A percentile compares a stretch with the other conserved stretches of the same genome.
These are phyloP conservation scores for Rhododendron henanense DNA, from an alignment of 148 eudicot species.

Conservation along the genomic window DNA sequence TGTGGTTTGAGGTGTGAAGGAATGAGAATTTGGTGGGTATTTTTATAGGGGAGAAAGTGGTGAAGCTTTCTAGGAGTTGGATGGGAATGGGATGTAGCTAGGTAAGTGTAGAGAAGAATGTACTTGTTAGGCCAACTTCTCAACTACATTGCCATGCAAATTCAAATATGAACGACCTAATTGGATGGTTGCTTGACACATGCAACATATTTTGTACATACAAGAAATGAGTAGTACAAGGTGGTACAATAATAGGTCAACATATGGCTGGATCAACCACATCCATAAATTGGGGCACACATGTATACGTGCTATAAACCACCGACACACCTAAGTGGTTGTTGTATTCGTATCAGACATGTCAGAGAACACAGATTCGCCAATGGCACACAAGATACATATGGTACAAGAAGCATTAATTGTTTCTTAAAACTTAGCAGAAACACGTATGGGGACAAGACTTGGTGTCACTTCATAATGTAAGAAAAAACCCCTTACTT, in stretches of 20 bases:
- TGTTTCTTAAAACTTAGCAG: too few relatives aligned
- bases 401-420: too few relatives aligned
- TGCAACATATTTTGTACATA: not conserved
- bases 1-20: not conserved
- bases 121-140: conserved; percentile 19
- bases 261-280: too few relatives aligned
- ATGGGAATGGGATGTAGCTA: conserved; percentile 5
- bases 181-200: not conserved
- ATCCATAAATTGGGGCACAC: not conserved
- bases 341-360: too few relatives aligned
- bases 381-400: too few relatives aligned
- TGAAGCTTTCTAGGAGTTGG: not conserved
- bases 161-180: not conserved
- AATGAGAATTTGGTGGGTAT: not conserved
- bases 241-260: not conserved
- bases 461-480: too few relatives aligned
- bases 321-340: too few relatives aligned
- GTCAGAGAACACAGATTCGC: too few relatives aligned
- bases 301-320: not conserved
- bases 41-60: not conserved
- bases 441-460: too few relatives aligned
- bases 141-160: not conserved
- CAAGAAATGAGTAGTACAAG: not conserved
- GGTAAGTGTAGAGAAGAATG: not conserved
- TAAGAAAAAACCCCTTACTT: too few relatives aligned